These are phyloP conservation scores for Fragaria ananassa DNA, from an alignment of 306 rosid genomes.

Conservation along the genomic window DNA sequence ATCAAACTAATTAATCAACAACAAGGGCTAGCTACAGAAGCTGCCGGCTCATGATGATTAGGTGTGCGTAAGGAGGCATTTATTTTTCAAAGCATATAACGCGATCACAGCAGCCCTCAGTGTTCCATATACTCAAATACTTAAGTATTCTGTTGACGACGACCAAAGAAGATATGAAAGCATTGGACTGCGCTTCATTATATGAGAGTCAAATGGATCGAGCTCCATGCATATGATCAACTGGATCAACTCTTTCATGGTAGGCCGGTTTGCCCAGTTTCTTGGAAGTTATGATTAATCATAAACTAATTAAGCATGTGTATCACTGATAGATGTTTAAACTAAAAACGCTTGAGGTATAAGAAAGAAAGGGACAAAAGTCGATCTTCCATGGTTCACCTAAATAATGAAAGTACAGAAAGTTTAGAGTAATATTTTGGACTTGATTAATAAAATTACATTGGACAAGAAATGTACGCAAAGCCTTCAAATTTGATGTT, in stretches of 20 bases:
- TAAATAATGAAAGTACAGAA: neutral
- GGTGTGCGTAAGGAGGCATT: neutral
- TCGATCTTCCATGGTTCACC: neutral
- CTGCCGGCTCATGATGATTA: neutral
- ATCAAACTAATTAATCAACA: neutral
- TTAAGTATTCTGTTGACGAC: neutral
- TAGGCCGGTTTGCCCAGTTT: neutral
- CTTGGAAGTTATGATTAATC: neutral
- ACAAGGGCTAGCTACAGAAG: neutral
- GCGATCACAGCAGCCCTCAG: neutral
- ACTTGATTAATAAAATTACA: neutral
- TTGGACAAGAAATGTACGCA: neutral
- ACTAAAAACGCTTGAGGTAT: neutral
- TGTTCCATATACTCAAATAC: neutral
- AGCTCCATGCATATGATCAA: neutral
- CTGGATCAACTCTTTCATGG: neutral
- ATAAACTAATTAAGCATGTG: neutral
- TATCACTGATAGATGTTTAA: neutral
- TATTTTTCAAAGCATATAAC: neutral
- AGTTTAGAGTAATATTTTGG: neutral
- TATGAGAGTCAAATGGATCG: neutral
- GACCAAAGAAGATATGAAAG: neutral
- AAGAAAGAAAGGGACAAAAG: neutral
- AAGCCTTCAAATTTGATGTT: neutral
- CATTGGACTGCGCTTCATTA: constrained; percentile 1